Conservation (phyloP, 1,284 basidiomycete species). For the Moesziomyces parantarcticus region DNA sequence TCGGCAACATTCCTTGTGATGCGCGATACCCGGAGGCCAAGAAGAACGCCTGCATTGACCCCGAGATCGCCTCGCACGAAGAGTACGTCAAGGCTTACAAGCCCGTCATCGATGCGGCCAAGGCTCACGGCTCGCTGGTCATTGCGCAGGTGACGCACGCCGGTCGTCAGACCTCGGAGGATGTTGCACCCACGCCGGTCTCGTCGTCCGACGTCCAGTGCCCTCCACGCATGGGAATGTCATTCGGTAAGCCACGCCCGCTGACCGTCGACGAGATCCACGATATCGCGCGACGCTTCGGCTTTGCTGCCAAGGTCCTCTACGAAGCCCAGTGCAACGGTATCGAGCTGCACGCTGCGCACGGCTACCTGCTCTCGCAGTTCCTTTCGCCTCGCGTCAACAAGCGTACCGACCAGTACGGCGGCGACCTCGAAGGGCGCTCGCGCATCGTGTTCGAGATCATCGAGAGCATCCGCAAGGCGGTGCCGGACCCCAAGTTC, state of each 20-base stretch:
- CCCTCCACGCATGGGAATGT: constrained; percentile 57
- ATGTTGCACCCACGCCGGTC: constrained; percentile 48
- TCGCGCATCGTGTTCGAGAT: constrained; percentile 76
- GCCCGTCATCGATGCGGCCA: constrained; percentile 67
- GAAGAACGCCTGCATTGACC: constrained; percentile 53
- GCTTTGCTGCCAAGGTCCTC: constrained; percentile 77
- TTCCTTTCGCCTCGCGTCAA: constrained; percentile 85
- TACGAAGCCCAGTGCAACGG: constrained; percentile 84
- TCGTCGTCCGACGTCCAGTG: constrained; percentile 59
- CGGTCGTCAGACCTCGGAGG: constrained; percentile 67
- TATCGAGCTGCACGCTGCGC: constrained; percentile 85
- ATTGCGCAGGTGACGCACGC: constrained; percentile 70
- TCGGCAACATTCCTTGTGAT: constrained; percentile 55
- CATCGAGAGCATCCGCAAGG: constrained; percentile 74
- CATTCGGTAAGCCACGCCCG: constrained; percentile 66
- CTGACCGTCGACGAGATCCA: constrained; percentile 77
- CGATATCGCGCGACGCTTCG: constrained; percentile 76
- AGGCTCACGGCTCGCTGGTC: constrained; percentile 69
- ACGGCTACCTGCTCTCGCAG: constrained; percentile 85
- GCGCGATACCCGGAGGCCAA: constrained; percentile 51
- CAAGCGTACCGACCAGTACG: constrained; percentile 75
- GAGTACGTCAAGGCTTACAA: constrained; percentile 50
- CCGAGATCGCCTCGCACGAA: constrained; percentile 48
- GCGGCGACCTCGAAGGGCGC: constrained; percentile 67
- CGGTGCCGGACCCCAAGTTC: constrained; percentile 74